These are phyloP conservation scores for Sclerotinia spermophila DNA, from an alignment of 2,329 filamentous ascomycete species.

Conservation along the genomic window DNA sequence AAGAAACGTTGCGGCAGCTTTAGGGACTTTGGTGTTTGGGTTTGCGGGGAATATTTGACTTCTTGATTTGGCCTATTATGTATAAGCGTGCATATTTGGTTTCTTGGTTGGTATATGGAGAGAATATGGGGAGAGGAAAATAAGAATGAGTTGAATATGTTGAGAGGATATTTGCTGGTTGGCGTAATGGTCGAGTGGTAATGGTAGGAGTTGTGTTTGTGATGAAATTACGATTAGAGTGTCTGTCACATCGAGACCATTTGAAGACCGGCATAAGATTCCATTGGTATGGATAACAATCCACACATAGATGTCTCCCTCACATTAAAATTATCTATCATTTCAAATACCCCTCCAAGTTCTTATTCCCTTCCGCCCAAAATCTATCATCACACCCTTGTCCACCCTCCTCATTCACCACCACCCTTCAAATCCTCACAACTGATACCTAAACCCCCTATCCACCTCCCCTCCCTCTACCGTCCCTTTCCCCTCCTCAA, in stretches of 20 bases:
- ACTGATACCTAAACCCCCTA: constrained; percentile 17
- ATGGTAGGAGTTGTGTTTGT: too few species aligned
- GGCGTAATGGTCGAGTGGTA: background rate
- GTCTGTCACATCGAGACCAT: too few species aligned
- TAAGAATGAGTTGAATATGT: background rate
- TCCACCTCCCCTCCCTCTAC: constrained; percentile 14
- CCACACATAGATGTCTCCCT: too few species aligned
- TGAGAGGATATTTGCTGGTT: background rate
- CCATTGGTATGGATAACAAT: too few species aligned
- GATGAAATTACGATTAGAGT: too few species aligned
- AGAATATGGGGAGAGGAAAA: background rate
- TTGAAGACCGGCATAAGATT: too few species aligned
- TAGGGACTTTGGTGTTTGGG: background rate
- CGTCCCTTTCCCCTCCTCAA: constrained; percentile 13
- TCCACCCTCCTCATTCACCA: background rate
- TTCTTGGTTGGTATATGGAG: fast-evolving
- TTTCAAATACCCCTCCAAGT: background rate
- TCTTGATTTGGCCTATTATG: too few species aligned
- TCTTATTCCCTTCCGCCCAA: fast-evolving
- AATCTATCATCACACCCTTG: background rate
- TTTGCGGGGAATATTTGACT: background rate
- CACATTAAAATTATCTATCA: background rate
- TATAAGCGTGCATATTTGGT: fast-evolving
- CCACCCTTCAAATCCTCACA: background rate
- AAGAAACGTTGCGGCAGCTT: background rate